These are phyloP conservation scores for Penicillium coprophilum DNA, from an alignment of 495 filamentous ascomycete genomes.

Conservation along the genomic window DNA sequence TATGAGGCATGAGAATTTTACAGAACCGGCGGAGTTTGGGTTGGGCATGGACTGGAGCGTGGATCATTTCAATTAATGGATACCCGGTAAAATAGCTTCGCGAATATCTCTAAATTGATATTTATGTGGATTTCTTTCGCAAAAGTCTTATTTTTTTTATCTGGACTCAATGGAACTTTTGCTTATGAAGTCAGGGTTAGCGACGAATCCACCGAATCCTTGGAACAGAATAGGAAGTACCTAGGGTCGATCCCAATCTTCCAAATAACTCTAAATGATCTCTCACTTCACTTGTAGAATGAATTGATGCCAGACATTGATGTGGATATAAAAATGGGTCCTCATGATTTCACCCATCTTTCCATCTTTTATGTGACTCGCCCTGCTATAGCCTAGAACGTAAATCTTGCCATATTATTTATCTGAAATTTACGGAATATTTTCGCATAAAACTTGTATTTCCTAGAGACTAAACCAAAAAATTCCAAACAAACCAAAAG, in stretches of 20 bases:
- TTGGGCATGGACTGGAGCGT: slow-evolving; percentile 18
- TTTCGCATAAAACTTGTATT: background rate
- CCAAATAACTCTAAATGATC: background rate
- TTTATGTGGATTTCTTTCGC: no score
- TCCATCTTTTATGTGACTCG: background rate
- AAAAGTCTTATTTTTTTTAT: no score
- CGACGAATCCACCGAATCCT: background rate
- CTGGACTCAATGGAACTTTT: no score
- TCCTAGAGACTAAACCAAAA: background rate
- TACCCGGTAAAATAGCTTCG: slow-evolving; percentile 20
- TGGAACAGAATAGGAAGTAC: background rate
- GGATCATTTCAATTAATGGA: slow-evolving; percentile 3
- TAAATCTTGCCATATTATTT: background rate
- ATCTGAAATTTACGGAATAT: background rate
- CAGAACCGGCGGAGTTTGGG: slow-evolving; percentile 13
- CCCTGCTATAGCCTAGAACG: background rate
- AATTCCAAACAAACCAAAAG: background rate
- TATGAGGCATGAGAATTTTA: slow-evolving; percentile 4
- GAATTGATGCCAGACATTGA: background rate
- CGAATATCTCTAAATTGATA: slow-evolving; percentile 28
- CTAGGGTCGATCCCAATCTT: background rate
- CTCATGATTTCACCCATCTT: background rate
- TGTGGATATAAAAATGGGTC: background rate
- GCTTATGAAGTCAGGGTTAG: background rate
- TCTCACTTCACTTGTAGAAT: background rate